Evolutionary conservation across 2,329 filamentous ascomycete species (phyloP), one percentile per base, ranked within the genome.

Genomic region (Claviceps quebecensis): DNA sequence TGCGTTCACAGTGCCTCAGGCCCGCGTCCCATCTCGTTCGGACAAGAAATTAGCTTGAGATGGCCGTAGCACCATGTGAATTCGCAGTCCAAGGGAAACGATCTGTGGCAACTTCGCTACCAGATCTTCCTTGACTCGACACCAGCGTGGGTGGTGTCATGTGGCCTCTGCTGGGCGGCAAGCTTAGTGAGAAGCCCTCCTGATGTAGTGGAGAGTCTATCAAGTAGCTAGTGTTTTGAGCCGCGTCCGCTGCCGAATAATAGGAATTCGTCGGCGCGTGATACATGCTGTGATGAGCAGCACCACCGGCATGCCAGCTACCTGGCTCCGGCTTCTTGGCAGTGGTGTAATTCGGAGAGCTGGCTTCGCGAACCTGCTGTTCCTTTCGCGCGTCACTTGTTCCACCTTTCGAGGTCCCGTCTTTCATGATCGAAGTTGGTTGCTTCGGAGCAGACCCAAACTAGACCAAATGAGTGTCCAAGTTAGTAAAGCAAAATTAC

Each of bases 391-490:
- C 58, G 40, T 60, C 70, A 51, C 65, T 71, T 53, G 71, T 69
- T 22, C 68, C 70, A 52, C 58, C 66, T 48, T 61, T 65, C 41
- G 74, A 53, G 13, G 70, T 71, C 41, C 71, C 75, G 49, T 78
- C 75, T 57, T 70, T 74, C 50, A 72, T 61, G 50, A 71, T 67
- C 36, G 76, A 72, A 53, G 71, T 75, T 43, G 71, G 70, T 60
- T 77, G 76, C 62, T 79, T 80, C 17, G 53, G 16, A 22, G 50
- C 39, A 45, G 78, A 79, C 56, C 78, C 77, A 72, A 81, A 83
- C 80, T 83, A 56, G 57, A 58, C 54, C 19, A 37, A 4, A 51
- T 52, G 50, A 51, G 60, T 45, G 49, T 55, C 54, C 54, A 34
- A 57, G 67, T 75, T 69, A 74, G 71, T 68, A 63, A 59, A 60